Evolutionary conservation across 2,329 filamentous ascomycete genomes (phyloP).

Genomic region (Stemphylium lycopersici): DNA sequence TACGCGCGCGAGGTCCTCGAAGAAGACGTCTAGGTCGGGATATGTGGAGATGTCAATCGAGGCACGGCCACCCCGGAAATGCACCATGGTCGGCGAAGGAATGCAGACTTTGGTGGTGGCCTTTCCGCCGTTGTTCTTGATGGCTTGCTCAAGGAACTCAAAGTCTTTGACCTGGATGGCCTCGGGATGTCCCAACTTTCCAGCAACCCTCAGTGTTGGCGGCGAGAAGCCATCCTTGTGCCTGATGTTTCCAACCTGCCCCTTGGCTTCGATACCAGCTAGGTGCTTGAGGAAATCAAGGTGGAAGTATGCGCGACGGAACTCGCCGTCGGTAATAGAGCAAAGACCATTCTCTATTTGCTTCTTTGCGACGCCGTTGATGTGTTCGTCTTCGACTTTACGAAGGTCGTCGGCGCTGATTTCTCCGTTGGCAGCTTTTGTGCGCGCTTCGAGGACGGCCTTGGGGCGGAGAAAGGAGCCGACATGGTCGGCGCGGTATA

Average conservation of each 20-base stretch:
- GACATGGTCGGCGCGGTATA: conserved; percentile 60
- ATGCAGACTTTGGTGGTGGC: conserved; percentile 63
- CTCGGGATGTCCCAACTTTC: conserved; percentile 59
- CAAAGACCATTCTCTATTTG: conserved; percentile 58
- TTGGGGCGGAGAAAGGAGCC: conserved; percentile 62
- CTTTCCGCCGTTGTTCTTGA: conserved; percentile 48
- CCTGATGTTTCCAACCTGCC: conserved; percentile 53
- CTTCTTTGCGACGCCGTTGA: conserved; percentile 56
- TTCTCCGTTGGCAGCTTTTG: conserved; percentile 54
- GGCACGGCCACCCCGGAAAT: conserved; percentile 63
- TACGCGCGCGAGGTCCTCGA: conserved; percentile 61
- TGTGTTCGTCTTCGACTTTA: conserved; percentile 58
- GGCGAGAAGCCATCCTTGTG: conserved; percentile 56
- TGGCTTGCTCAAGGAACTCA: conserved; percentile 58
- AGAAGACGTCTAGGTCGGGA: conserved; percentile 62
- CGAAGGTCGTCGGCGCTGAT: conserved; percentile 55
- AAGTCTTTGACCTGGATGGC: conserved; percentile 64
- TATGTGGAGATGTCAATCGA: conserved; percentile 61
- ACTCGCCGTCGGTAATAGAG: conserved; percentile 63
- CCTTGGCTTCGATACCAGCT: conserved; percentile 60
- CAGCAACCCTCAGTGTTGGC: conserved; percentile 61
- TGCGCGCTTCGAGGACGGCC: conserved; percentile 57
- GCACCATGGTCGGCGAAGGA: conserved; percentile 65
- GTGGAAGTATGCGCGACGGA: conserved; percentile 64
- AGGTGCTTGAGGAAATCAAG: conserved; percentile 64